Conservation (phyloP, 371 early-diverging fungal genomes). For the Syncephalastrum monosporum region DNA sequence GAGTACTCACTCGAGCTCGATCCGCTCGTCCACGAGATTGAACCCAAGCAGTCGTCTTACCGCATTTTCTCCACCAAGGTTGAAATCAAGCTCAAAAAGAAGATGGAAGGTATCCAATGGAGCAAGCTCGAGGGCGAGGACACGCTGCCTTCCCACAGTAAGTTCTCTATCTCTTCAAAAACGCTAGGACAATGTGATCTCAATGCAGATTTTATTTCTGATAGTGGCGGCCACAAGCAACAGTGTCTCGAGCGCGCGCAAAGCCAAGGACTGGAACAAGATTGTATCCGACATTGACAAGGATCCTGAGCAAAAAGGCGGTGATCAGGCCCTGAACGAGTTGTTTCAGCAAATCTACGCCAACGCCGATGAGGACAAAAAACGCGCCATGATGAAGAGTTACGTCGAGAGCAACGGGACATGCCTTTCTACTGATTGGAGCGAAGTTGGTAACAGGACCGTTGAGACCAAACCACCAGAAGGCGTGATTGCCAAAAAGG, state of each 20-base stretch:
- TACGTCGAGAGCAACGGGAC: conserved; percentile 96
- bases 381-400: conserved; percentile 98
- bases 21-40: conserved; percentile 76
- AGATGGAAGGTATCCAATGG: conserved; percentile 72
- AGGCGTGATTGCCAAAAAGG: conserved; percentile 80
- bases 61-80: conserved; percentile 87
- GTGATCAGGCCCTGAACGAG: conserved; percentile 84
- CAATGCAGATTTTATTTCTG: background rate
- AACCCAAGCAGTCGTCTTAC: conserved; percentile 67
- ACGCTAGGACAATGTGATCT: background rate
- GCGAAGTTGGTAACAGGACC: conserved; percentile 78
- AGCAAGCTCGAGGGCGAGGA: conserved; percentile 77
- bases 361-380: conserved; percentile 89
- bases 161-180: background rate
- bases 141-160: conserved; percentile 27
- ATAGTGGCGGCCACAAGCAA: conserved; percentile 19
- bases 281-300: conserved; percentile 64
- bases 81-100: conserved; percentile 90
- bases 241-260: conserved; percentile 34
- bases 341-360: conserved; percentile 92
- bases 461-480: conserved; percentile 91
- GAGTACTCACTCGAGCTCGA: conserved; percentile 82
- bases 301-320: conserved; percentile 79
- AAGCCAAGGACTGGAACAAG: conserved; percentile 83
- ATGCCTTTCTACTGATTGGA: conserved; percentile 95